Evolutionary conservation across 805 yeast genomes (phyloP).

Genomic region (Candida broadrunensis): DNA sequence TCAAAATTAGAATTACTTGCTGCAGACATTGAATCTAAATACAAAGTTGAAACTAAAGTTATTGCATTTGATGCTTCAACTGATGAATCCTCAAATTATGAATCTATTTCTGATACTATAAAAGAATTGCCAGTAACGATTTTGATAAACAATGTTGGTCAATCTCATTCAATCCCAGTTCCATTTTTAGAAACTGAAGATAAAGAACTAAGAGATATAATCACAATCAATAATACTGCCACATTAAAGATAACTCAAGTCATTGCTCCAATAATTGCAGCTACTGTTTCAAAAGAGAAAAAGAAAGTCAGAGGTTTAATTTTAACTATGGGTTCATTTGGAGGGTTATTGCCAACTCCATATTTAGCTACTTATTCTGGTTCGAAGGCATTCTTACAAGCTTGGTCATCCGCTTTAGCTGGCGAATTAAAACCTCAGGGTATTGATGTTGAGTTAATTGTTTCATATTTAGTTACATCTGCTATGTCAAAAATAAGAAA

Average conservation of each 20-base stretch:
- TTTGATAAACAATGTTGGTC: slow-evolving; percentile 90
- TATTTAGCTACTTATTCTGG: slow-evolving; percentile 92
- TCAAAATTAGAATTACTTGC: slow-evolving; percentile 70
- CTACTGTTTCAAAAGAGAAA: slow-evolving; percentile 42
- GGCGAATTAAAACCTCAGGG: slow-evolving; percentile 70
- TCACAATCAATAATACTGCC: slow-evolving; percentile 81
- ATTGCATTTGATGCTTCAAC: slow-evolving; percentile 77
- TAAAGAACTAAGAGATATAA: slow-evolving; percentile 72
- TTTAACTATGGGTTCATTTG: slow-evolving; percentile 95
- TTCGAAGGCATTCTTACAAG: slow-evolving; percentile 90
- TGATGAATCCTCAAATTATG: slow-evolving; percentile 59
- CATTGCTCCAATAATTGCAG: slow-evolving; percentile 68
- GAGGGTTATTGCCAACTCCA: slow-evolving; percentile 92
- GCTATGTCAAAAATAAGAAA: slow-evolving; percentile 93
- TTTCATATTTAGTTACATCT: slow-evolving; percentile 89
- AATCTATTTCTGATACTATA: slow-evolving; percentile 43
- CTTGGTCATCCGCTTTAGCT: slow-evolving; percentile 87
- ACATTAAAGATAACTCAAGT: slow-evolving; percentile 81
- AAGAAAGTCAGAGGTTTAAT: slow-evolving; percentile 65
- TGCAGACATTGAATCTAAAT: slow-evolving; percentile 56
- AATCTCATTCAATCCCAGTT: slow-evolving; percentile 91
- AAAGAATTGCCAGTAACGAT: slow-evolving; percentile 62
- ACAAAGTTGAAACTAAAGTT: slow-evolving; percentile 57
- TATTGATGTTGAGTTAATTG: slow-evolving; percentile 81
- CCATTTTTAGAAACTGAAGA: slow-evolving; percentile 81